These are phyloP conservation scores for Dendrocalamus sinicus DNA, from an alignment of 176 grass and related monocot species.

Conservation along the genomic window DNA sequence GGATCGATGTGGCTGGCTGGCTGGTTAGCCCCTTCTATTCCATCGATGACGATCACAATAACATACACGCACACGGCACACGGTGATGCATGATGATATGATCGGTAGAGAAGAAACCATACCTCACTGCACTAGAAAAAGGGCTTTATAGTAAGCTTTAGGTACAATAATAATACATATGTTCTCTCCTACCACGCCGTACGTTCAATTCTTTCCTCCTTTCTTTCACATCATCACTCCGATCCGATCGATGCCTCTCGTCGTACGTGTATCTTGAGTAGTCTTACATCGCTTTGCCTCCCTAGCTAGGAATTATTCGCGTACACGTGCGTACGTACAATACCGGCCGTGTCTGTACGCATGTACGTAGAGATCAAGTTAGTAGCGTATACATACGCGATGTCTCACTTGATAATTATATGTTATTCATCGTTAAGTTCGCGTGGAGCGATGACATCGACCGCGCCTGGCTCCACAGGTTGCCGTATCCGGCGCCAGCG, in stretches of 20 bases:
- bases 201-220: neutral
- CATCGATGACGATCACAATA: neutral
- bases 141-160: conserved; percentile 12
- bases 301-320: conserved; percentile 59
- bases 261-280: neutral
- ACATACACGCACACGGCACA: neutral
- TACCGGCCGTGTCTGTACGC: conserved; percentile 27
- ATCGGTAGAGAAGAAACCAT: conserved; percentile 29
- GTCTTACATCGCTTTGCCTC: conserved; percentile 25
- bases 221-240: conserved; percentile 27
- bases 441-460: conserved; percentile 58
- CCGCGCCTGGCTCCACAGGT: conserved; percentile 86
- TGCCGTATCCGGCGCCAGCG: conserved; percentile 49
- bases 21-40: neutral
- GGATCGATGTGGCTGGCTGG: neutral
- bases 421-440: conserved; percentile 60
- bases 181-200: conserved; percentile 41
- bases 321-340: conserved; percentile 34
- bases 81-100: neutral
- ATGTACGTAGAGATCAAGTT: neutral
- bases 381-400: conserved; percentile 41
- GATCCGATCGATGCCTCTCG: neutral
- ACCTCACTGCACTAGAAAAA: conserved; percentile 57
- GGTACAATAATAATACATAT: conserved; percentile 38
- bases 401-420: conserved; percentile 2